These are phyloP conservation scores for Rhinocladiella mackenziei DNA, from an alignment of 2,329 filamentous ascomycete species.

Conservation along the genomic window DNA sequence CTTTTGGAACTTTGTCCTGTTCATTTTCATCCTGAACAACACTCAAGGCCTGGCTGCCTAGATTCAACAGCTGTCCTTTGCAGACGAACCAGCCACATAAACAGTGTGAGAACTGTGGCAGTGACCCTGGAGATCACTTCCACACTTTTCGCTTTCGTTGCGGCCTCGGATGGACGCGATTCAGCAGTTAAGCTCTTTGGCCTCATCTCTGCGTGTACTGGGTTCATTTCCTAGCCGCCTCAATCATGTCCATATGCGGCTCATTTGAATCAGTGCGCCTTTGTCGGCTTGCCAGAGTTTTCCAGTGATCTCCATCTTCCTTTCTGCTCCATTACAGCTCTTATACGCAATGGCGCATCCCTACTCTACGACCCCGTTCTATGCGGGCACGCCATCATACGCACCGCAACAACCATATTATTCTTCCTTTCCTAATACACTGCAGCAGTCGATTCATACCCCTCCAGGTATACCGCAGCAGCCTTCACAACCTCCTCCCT, in stretches of 20 bases:
- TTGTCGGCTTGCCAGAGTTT: constrained; percentile 9
- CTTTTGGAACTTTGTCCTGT: too few species aligned
- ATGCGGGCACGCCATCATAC: constrained; percentile 30
- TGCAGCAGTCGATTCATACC: constrained; percentile 28
- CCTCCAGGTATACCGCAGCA: constrained; percentile 21
- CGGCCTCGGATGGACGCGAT: constrained; percentile 3
- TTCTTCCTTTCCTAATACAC: constrained; percentile 25
- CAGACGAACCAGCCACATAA: too few species aligned
- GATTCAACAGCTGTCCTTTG: too few species aligned
- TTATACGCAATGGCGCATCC: constrained; percentile 36
- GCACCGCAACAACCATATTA: constrained; percentile 32
- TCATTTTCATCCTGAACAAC: too few species aligned
- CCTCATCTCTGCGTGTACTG: constrained; percentile 7
- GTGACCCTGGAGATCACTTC: not conserved
- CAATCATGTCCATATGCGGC: constrained; percentile 18
- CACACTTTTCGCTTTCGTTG: constrained; percentile 3
- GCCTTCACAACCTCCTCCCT: constrained; percentile 6
- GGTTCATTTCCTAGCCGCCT: constrained; percentile 6
- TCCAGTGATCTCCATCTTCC: constrained; percentile 8
- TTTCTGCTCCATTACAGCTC: constrained; percentile 6
- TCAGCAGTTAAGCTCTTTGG: constrained; percentile 10
- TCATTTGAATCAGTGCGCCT: constrained; percentile 8
- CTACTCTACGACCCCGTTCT: constrained; percentile 36
- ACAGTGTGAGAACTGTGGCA: too few species aligned
- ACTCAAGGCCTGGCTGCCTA: too few species aligned